Conservation (phyloP, 1,284 basidiomycete species). For the Athelia sp. region DNA sequence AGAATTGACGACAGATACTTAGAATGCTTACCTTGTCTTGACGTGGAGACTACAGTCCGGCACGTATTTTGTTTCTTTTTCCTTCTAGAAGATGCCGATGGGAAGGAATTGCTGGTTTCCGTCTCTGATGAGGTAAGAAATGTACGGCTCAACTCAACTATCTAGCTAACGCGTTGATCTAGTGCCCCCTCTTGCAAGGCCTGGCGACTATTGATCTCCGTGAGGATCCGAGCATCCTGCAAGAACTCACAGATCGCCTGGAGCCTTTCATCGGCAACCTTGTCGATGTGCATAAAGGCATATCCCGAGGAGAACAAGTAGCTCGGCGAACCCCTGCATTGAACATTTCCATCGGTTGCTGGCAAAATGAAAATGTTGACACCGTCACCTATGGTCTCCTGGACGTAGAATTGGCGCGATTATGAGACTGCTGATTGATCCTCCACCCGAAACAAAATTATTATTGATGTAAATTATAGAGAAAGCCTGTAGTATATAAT, state of each 20-base stretch:
- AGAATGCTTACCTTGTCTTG: conserved; percentile 47
- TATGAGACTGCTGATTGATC: neutral
- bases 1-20: conserved; percentile 17
- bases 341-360: conserved; percentile 31
- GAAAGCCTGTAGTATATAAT: too few species aligned
- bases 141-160: conserved; percentile 5
- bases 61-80: conserved; percentile 46
- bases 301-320: conserved; percentile 3
- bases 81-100: conserved; percentile 43
- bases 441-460: neutral
- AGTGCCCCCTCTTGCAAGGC: conserved; percentile 41
- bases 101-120: conserved; percentile 35
- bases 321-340: conserved; percentile 24
- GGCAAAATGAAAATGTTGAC: neutral
- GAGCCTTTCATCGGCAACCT: conserved; percentile 40
- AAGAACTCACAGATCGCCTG: conserved; percentile 33
- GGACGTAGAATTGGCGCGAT: neutral
- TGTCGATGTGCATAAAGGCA: neutral
- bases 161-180: conserved; percentile 5
- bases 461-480: neutral
- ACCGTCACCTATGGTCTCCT: neutral
- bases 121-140: conserved; percentile 36
- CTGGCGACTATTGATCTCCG: conserved; percentile 36
- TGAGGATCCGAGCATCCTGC: conserved; percentile 31
- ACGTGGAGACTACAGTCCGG: conserved; percentile 41